Evolutionary conservation across 73 alveolate species (phyloP).

Genomic region (Paramecium sexaurelia): DNA sequence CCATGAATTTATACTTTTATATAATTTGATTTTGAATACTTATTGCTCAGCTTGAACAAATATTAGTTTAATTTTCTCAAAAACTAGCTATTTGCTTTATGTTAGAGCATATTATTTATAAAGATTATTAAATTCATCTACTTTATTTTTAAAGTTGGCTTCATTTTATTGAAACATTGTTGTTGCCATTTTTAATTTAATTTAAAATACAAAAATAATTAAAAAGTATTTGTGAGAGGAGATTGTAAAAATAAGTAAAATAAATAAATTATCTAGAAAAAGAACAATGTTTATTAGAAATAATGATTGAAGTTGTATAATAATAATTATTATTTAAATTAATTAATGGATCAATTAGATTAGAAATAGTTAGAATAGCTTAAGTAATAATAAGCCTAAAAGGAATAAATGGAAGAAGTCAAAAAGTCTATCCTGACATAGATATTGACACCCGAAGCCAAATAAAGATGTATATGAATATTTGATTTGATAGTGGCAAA

Average conservation of each 20-base stretch:
- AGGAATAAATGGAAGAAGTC: conserved; percentile 37
- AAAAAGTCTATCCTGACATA: neutral
- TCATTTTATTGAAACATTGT: neutral
- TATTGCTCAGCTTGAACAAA: neutral
- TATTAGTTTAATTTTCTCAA: neutral
- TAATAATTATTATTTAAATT: neutral
- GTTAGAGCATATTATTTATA: neutral
- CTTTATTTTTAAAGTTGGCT: neutral
- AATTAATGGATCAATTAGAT: conserved; percentile 16
- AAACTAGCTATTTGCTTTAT: neutral
- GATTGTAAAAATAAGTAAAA: too few relatives aligned
- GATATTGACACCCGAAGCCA: conserved; percentile 36
- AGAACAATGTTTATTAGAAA: too few relatives aligned
- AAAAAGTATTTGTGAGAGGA: too few relatives aligned
- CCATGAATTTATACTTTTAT: conserved; percentile 8
- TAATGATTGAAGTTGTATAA: neutral
- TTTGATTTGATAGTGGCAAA: conserved; percentile 9
- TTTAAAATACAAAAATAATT: neutral
- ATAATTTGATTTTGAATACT: neutral
- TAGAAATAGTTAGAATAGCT: conserved; percentile 11
- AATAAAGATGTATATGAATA: neutral
- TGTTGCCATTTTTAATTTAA: neutral
- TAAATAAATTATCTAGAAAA: too few relatives aligned
- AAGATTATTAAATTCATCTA: neutral
- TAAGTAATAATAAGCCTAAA: neutral